phyloP scores from a whole-genome alignment of 495 filamentous ascomycete species.

The Xylaria bambusicola region DNA sequence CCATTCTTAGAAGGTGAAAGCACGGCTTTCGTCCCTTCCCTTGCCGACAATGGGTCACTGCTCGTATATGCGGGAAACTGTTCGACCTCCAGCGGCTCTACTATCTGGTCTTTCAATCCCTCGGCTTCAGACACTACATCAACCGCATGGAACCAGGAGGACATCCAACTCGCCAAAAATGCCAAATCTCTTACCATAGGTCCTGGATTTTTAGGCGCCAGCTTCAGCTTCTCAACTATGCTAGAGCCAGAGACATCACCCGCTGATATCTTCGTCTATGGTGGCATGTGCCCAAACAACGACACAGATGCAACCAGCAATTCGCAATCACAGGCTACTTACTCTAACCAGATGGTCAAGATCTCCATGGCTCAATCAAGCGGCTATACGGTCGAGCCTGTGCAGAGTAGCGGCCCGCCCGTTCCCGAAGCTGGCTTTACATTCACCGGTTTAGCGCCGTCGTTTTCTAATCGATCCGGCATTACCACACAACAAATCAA shows the following conservation, averaged over 20 bases:
- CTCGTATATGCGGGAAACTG: conserved; percentile 73
- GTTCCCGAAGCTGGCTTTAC: conserved; percentile 87
- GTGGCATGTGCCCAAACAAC: conserved; percentile 79
- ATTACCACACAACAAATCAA: conserved; percentile 65
- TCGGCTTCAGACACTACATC: conserved; percentile 20
- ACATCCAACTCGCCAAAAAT: conserved; percentile 21
- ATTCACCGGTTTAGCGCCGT: conserved; percentile 67
- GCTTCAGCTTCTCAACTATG: conserved; percentile 66
- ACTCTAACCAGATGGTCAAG: conserved; percentile 74
- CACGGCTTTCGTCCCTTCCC: conserved; percentile 61
- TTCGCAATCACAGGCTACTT: conserved; percentile 69
- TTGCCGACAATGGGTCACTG: conserved; percentile 67
- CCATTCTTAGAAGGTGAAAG: conserved; percentile 60
- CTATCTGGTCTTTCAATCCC: conserved; percentile 42
- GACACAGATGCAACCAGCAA: conserved; percentile 41
- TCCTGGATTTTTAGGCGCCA: conserved; percentile 67
- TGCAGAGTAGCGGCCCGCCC: conserved; percentile 48
- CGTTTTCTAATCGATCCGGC: conserved; percentile 57
- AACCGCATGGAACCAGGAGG: conserved; percentile 32
- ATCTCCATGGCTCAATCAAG: conserved; percentile 38
- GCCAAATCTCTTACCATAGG: conserved; percentile 40
- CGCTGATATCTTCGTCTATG: conserved; percentile 71
- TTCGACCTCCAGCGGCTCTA: conserved; percentile 37
- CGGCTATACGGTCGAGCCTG: conserved; percentile 25
- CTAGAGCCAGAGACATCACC: conserved; percentile 49